Evolutionary conservation across 495 filamentous ascomycete genomes (phyloP), one percentile per base, ranked within the genome.

Genomic region (Penicillium flavigenum): DNA sequence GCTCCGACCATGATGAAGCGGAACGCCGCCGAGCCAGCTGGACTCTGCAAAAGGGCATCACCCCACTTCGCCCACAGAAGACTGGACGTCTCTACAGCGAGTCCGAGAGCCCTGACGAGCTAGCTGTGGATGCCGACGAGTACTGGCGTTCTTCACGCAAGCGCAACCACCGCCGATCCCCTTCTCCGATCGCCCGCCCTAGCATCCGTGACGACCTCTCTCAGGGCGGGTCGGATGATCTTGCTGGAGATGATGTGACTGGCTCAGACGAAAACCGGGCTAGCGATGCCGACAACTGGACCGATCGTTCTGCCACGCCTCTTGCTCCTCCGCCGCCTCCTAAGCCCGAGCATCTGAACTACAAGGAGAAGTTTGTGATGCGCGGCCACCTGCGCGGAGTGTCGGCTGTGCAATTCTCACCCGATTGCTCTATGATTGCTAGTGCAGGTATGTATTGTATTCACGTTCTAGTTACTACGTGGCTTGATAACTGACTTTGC

Each of bases 321-420:
- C 58, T 71, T 5, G 63, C 68, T 22, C 67, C 73, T n/a, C 74
- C 74, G 26, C 22, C 22, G 22, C 22, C 22, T 22, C 22, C 22
- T 20, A 79, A 80, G 62, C 79, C 78, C 5, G 74, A 76, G 12
- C 60, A 62, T 20, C 55, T 89, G 43, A 75, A 83, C 52, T 90
- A 89, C 68, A 79, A 71, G 50, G 78, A 81, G 47, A 82, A 82
- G 56, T 81, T 86, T 68, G 76, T 86, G 5, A 80, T 98, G 6
- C 77, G 72, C 24, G 92, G 91, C 7, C 94, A 98, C 73, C 73
- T 81, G 38, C 82, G 83, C 34, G 89, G 87, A 51, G 84, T 98
- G 12, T 85, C 92, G n/a, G 83, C 88, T 20, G 92, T 96, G 26
- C 86, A 88, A 64, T 94, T 96, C 73, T 96, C 91, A 2, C 94